Conservation (phyloP, 202 grass and related monocot species). For the Miscanthus sacchariflorus region DNA sequence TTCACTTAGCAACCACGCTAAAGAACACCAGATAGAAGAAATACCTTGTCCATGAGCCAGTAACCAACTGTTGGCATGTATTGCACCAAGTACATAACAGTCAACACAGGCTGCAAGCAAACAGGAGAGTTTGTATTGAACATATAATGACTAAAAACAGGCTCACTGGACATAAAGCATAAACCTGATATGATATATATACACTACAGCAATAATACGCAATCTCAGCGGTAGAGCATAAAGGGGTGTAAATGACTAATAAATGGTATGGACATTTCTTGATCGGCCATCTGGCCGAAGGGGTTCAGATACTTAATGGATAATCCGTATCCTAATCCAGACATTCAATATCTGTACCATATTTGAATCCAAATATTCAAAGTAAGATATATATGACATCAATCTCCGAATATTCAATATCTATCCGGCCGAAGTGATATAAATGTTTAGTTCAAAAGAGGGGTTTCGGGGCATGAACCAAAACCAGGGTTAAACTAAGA, state of each 20-base stretch:
- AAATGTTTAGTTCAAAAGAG: background rate
- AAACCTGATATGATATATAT: background rate
- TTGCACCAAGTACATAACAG: slow-evolving; percentile 95
- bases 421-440: background rate
- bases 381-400: background rate
- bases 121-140: slow-evolving; percentile 12
- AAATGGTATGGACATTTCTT: background rate
- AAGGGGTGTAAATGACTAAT: background rate
- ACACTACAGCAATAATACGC: background rate
- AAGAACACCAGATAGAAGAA: slow-evolving; percentile 31
- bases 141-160: slow-evolving; percentile 7
- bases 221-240: background rate
- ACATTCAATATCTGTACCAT: background rate
- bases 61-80: slow-evolving; percentile 87
- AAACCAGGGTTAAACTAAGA: background rate
- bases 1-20: background rate
- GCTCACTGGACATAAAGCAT: background rate
- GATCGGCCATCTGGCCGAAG: background rate
- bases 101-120: slow-evolving; percentile 83
- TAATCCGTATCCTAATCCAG: background rate
- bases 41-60: slow-evolving; percentile 98
- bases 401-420: background rate
- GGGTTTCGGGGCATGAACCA: background rate
- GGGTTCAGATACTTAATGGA: background rate
- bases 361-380: background rate